phyloP scores from a whole-genome alignment of 306 rosid genomes.

The Senna tora region DNA sequence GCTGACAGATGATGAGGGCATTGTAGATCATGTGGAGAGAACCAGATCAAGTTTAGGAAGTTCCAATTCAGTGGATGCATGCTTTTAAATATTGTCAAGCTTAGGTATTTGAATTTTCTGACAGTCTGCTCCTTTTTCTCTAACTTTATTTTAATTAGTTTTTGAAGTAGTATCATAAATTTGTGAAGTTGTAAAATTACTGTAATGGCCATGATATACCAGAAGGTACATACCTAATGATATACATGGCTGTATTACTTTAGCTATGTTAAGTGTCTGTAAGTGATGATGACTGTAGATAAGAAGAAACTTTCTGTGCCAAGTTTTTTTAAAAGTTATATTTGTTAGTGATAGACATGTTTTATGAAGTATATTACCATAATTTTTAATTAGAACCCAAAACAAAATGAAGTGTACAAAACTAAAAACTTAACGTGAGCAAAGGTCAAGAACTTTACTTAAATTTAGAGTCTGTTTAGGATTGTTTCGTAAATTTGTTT shows the following conservation, averaged over 20 bases:
- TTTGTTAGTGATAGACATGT: no score
- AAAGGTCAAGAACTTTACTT: no score
- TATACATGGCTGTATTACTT: conserved; percentile 9
- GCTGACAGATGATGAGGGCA: conserved; percentile 38
- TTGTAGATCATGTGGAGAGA: conserved; percentile 22
- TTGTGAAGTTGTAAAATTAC: neutral
- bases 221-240: conserved; percentile 26
- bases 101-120: no score
- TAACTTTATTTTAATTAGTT: conserved; percentile 27
- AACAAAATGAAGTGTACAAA: no score
- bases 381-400: no score
- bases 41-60: conserved; percentile 32
- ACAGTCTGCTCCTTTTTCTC: no score
- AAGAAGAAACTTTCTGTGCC: no score
- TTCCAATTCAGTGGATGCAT: conserved; percentile 30
- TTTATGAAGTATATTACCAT: no score
- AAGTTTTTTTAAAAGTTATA: no score
- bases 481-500: no score
- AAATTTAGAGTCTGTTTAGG: no score
- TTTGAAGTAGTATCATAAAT: neutral
- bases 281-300: conserved; percentile 6
- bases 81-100: conserved; percentile 32
- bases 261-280: neutral
- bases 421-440: no score
- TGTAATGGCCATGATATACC: conserved; percentile 31